Percentiles rank a stretch among this genome's conserved stretches.
Evolutionary conservation across 176 grass and related monocot species (phyloP).

Genomic region (Oryza meridionalis): DNA sequence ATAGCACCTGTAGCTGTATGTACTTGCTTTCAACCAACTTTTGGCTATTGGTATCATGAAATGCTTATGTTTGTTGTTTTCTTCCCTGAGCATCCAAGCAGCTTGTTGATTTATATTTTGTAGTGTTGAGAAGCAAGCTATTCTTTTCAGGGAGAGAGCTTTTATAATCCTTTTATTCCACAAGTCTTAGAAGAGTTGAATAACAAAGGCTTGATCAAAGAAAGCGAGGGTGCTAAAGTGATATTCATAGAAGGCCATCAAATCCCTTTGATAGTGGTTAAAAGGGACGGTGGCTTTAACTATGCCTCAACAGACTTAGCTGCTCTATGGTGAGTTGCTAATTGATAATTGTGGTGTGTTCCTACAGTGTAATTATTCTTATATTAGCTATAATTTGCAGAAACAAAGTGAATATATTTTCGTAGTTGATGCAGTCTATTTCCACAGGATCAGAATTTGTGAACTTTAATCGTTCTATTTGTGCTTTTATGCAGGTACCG

Average conservation of each 20-base stretch:
- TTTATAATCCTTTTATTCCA: conserved; percentile 96
- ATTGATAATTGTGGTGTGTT: conserved; percentile 7
- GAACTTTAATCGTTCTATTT: conserved; percentile 26
- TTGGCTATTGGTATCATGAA: not conserved
- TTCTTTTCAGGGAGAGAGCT: conserved; percentile 85
- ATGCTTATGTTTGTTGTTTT: conserved; percentile 16
- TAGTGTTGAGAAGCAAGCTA: conserved; percentile 5
- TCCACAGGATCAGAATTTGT: conserved; percentile 24
- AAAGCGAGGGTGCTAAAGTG: conserved; percentile 80
- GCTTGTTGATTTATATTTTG: conserved; percentile 30
- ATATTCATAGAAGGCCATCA: conserved; percentile 74
- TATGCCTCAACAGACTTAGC: conserved; percentile 91
- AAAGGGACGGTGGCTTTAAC: conserved; percentile 91
- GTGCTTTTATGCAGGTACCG: conserved; percentile 64
- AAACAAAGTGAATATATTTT: conserved; percentile 22
- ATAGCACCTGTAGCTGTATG: not conserved
- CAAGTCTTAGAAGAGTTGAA: conserved; percentile 65
- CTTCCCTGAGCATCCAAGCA: not conserved
- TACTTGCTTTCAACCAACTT: not conserved
- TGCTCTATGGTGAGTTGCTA: conserved; percentile 69
- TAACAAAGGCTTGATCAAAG: conserved; percentile 70
- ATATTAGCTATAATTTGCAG: conserved; percentile 1
- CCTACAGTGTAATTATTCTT: not conserved
- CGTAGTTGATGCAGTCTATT: not conserved
- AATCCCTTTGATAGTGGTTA: conserved; percentile 96